A percentile compares a stretch with the other conserved stretches of the same genome.
Evolutionary conservation across 768 basidiomycete species (phyloP).

Genomic region (Sarcodon sp.): DNA sequence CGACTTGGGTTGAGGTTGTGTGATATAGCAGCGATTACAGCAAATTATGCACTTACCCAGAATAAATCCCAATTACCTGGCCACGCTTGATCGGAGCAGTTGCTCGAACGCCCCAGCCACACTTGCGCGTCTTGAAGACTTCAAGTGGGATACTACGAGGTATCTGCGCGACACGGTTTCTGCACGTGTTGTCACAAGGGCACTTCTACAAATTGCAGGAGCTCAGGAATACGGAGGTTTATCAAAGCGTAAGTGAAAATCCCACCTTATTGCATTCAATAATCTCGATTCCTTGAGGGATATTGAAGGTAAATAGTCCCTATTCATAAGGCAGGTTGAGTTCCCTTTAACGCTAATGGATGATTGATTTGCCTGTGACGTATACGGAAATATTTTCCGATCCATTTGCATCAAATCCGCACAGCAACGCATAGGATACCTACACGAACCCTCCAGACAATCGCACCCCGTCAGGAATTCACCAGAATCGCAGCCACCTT

Average conservation of each 20-base stretch:
- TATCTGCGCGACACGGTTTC: slow-evolving; percentile 48
- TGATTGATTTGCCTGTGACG: not conserved
- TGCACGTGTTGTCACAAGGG: slow-evolving; percentile 29
- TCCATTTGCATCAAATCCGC: slow-evolving; percentile 2
- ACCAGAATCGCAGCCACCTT: not conserved
- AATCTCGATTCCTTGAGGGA: slow-evolving; percentile 31
- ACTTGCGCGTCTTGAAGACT: slow-evolving; percentile 46
- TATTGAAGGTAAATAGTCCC: slow-evolving; percentile 36
- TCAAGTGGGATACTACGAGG: slow-evolving; percentile 46
- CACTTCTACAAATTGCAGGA: slow-evolving; percentile 21
- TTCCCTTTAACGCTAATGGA: slow-evolving; percentile 10
- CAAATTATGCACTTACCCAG: slow-evolving; percentile 33
- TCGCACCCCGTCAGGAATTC: not conserved
- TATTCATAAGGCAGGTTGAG: slow-evolving; percentile 33
- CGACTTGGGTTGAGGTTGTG: not conserved
- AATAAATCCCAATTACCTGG: slow-evolving; percentile 54
- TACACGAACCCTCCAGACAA: not conserved
- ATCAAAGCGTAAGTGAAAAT: not conserved
- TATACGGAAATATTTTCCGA: not conserved
- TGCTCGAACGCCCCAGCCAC: slow-evolving; percentile 60
- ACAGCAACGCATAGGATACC: not conserved
- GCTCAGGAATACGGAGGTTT: not conserved
- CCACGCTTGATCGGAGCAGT: slow-evolving; percentile 28
- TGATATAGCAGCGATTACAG: slow-evolving; percentile 2
- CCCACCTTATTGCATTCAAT: slow-evolving; percentile 56